These are phyloP conservation scores for Candida tunisiensis DNA, from an alignment of 1,139 yeast genomes.

Conservation along the genomic window DNA sequence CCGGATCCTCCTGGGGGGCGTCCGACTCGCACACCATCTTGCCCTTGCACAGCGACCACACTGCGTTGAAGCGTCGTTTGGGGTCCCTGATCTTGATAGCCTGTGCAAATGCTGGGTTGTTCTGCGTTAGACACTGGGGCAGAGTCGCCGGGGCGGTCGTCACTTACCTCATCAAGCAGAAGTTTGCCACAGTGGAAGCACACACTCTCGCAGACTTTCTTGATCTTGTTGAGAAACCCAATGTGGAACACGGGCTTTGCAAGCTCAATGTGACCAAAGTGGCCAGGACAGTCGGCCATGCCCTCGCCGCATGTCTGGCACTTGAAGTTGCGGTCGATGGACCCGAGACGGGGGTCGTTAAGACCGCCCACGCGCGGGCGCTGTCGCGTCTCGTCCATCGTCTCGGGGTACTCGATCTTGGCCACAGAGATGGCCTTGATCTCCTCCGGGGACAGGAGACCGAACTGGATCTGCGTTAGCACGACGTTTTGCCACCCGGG, in stretches of 20 bases:
- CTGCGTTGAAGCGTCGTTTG: constrained; percentile 89
- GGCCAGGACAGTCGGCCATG: constrained; percentile 99
- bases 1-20: constrained; percentile 34
- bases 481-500: too few species aligned
- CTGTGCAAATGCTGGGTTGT: constrained; percentile 67
- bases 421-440: constrained; percentile 94
- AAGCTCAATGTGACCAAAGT: constrained; percentile 95
- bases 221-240: constrained; percentile 80
- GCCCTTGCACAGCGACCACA: constrained; percentile 82
- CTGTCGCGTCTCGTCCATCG: constrained; percentile 94
- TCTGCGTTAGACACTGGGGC: too few species aligned
- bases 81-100: constrained; percentile 87
- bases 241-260: constrained; percentile 98
- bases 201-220: constrained; percentile 88
- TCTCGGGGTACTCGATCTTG: constrained; percentile 93
- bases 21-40: constrained; percentile 96
- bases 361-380: constrained; percentile 94
- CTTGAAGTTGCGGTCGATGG: constrained; percentile 90
- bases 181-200: constrained; percentile 98
- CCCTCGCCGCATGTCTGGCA: constrained; percentile 99
- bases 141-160: constrained; percentile 4
- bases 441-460: constrained; percentile 95
- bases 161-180: constrained; percentile 80
- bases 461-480: constrained; percentile 71
- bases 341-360: constrained; percentile 92